Evolutionary conservation across 345 rosid species (phyloP).

Genomic region (Eutrema heterophyllum): DNA sequence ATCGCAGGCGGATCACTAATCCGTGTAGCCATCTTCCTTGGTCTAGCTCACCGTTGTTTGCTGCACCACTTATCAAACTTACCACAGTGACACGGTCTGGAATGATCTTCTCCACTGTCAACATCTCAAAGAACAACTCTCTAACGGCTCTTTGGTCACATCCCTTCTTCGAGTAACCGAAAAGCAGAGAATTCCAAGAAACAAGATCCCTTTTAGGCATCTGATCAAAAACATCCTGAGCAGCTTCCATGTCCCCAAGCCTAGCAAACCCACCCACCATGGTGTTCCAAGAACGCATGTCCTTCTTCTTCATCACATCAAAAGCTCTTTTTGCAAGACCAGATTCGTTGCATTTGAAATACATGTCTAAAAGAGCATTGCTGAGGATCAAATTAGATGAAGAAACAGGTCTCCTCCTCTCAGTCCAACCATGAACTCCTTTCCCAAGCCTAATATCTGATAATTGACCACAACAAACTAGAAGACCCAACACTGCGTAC

Average conservation of each 20-base stretch:
- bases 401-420: slow-evolving; percentile 30
- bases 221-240: slow-evolving; percentile 34
- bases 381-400: slow-evolving; percentile 48
- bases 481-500: slow-evolving; percentile 38
- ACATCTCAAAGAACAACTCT: slow-evolving; percentile 35
- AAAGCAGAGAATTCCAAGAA: slow-evolving; percentile 50
- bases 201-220: slow-evolving; percentile 46
- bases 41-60: slow-evolving; percentile 35
- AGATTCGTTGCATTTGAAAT: slow-evolving; percentile 40
- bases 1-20: slow-evolving; percentile 26
- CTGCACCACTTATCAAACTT: slow-evolving; percentile 41
- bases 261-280: slow-evolving; percentile 50
- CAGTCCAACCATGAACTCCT: slow-evolving; percentile 46
- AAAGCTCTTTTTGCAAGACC: slow-evolving; percentile 38
- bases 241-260: slow-evolving; percentile 40
- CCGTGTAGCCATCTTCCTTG: slow-evolving; percentile 56
- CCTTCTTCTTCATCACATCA: slow-evolving; percentile 33
- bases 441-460: slow-evolving; percentile 41
- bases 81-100: slow-evolving; percentile 46
- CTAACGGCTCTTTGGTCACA: slow-evolving; percentile 29
- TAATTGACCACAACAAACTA: slow-evolving; percentile 49
- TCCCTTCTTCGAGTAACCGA: slow-evolving; percentile 43
- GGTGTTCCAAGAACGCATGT: slow-evolving; percentile 46
- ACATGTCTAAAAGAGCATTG: slow-evolving; percentile 47
- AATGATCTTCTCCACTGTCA: slow-evolving; percentile 28